These are phyloP conservation scores for Neonectria ditissima DNA, from an alignment of 2,329 filamentous ascomycete species.

Conservation along the genomic window DNA sequence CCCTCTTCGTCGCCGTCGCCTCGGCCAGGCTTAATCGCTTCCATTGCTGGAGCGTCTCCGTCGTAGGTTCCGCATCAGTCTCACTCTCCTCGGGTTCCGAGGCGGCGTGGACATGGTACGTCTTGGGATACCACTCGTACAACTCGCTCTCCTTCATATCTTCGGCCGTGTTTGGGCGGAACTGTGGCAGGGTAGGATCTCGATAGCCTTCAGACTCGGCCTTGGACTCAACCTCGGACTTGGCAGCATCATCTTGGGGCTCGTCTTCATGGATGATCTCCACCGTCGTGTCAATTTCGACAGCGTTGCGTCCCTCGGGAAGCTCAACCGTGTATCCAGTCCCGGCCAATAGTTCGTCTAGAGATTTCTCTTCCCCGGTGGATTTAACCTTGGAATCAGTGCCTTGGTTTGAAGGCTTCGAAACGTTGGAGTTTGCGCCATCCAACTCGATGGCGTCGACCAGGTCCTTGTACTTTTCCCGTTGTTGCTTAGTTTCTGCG, in stretches of 20 bases:
- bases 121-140: constrained; percentile 41
- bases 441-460: constrained; percentile 56
- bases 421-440: constrained; percentile 47
- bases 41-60: constrained; percentile 58
- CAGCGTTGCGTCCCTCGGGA: constrained; percentile 47
- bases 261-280: constrained; percentile 42
- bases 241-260: constrained; percentile 28
- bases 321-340: constrained; percentile 60
- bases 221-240: constrained; percentile 32
- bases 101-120: constrained; percentile 10
- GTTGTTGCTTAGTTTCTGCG: constrained; percentile 70
- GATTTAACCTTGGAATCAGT: constrained; percentile 31
- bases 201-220: constrained; percentile 46
- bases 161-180: constrained; percentile 66
- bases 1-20: constrained; percentile 74
- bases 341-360: constrained; percentile 54
- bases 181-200: constrained; percentile 77
- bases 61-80: constrained; percentile 38
- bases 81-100: constrained; percentile 30
- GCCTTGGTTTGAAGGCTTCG: constrained; percentile 9
- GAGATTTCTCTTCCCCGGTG: constrained; percentile 43
- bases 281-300: constrained; percentile 47
- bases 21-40: constrained; percentile 74
- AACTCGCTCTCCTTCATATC: constrained; percentile 30
- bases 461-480: constrained; percentile 66